Evolutionary conservation across 2,329 filamentous ascomycete genomes (phyloP).

Genomic region (Bretziella fagacearum): DNA sequence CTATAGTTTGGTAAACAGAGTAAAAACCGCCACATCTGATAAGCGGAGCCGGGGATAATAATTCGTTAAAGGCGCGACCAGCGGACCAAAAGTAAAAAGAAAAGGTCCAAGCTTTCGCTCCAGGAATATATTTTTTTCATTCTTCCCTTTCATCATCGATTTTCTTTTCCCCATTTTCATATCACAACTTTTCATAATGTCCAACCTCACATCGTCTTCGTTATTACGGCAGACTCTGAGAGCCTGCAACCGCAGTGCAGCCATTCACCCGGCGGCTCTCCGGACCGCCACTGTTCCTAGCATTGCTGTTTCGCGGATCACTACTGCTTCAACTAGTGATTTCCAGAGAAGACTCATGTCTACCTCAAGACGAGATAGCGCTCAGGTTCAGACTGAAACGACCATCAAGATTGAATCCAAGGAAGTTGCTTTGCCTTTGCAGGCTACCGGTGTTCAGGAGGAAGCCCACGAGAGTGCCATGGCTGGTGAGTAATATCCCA

Average conservation of each 20-base stretch:
- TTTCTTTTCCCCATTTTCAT: conserved; percentile 5
- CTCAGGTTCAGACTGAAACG: conserved; percentile 66
- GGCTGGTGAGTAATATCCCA: conserved; percentile 12
- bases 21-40: conserved; percentile 7
- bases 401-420: conserved; percentile 77
- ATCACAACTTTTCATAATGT: conserved; percentile 29
- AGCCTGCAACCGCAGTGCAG: conserved; percentile 28
- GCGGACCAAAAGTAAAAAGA: conserved; percentile 3
- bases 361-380: conserved; percentile 60
- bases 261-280: conserved; percentile 19
- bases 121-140: conserved; percentile 11
- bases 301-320: not conserved
- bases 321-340: not conserved
- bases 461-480: conserved; percentile 14
- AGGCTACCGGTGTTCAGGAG: conserved; percentile 9
- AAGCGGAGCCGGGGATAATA: conserved; percentile 2
- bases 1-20: not conserved
- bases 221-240: conserved; percentile 55
- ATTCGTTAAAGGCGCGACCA: not conserved
- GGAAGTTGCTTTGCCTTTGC: conserved; percentile 24
- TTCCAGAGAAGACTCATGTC: conserved; percentile 54
- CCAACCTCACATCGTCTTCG: conserved; percentile 47
- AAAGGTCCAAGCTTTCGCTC: conserved; percentile 13
- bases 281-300: conserved; percentile 1
- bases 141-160: conserved; percentile 1